Evolutionary conservation across 345 rosid genomes (phyloP), one percentile per base, ranked within the genome.

Genomic region (Brassica carinata): DNA sequence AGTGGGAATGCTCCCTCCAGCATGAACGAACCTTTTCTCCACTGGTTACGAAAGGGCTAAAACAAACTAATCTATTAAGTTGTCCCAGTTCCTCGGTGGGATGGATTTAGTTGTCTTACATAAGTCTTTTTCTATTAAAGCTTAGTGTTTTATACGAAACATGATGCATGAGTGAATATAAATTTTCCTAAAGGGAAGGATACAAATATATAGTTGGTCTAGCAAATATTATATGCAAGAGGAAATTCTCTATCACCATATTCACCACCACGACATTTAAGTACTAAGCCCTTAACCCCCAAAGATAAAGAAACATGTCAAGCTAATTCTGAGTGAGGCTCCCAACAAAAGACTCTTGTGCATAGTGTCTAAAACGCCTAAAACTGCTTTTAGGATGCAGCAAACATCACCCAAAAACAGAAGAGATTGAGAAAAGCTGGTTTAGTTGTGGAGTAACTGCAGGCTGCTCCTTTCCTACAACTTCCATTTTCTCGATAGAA

Each of bases 381-480:
- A 59, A 5, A 14, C 34, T 62, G 66, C 66, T 27, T 62, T 11
- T 62, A 11, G 66, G 66, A 62, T 62, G 33, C 66, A 62, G 5
- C 66, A 62, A 62, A 62, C 66, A 62, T 62, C 66, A 62, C 66
- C 34, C n/a, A 62, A 27, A 62, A 62, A 31, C 66, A 62, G 66
- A 27, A 61, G 31, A 61, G 62, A 51, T 34, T 34, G 59, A 67
- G 72, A 71, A 6, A 29, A 8, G 36, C 6, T 38, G 68, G 3
- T 75, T 85, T 79, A 88, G 73, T 84, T 78, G 84, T 90, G 94
- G 71, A 88, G 74, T 86, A 92, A 82, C 87, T 89, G 85, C 97
- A 92, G 8, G 87, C 77, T 27, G 97, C 83, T 53, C 95, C 97
- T 82, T 89, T 92, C 85, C 83, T 88, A 83, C 97, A 90, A 68